Base-by-base conservation (phyloP, 2,329 filamentous ascomycete species). In the Neonectria magnoliae region DNA sequence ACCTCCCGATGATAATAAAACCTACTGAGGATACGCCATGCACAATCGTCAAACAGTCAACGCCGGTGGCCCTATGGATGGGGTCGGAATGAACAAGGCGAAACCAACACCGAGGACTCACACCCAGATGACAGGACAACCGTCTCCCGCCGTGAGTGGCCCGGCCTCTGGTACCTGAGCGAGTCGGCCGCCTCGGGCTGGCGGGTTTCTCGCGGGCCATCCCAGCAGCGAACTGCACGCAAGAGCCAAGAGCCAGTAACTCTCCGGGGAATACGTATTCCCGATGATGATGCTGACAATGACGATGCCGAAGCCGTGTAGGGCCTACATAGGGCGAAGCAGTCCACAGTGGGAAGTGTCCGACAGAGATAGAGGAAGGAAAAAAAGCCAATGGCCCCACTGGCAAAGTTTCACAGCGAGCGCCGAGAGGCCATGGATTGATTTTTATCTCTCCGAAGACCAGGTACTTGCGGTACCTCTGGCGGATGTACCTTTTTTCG, bases 321-420 rank as follows among this genome's bases (percentile, higher is more conserved):
- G n/a, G 38, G 38, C 38, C 38, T 42, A n/a, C n/a, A n/a, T n/a
- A 42, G 38, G n/a, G 38, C 38, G n/a, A 4, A 20, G n/a, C 14
- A 38, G 36, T 16, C 36, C 16, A 18, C 22, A 55, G 9, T 18
- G 13, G 20, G 31, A 20, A 22, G 33, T 29, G 25, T 16, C 9
- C 25, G n/a, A 54, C 36, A n/a, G 47, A 51, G 31, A 52, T 41
- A 25, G 25, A 25, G 25, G 25, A 25, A 25, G 25, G 5, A 59
- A 50, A 38, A 54, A 52, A 51, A 31, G 16, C n/a, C 25, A 51
- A 25, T 36, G 52, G 51, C 56, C 27, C 56, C 56, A 64, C 61
- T 55, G 29, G 16, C 44, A 53, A 52, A 60, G 57, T 60, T 53
- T 60, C 57, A 60, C 27, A 38, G 45, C 22, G 22, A 25, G 9